phyloP scores from a whole-genome alignment of 768 basidiomycete genomes.

The Phylloporus sp. region DNA sequence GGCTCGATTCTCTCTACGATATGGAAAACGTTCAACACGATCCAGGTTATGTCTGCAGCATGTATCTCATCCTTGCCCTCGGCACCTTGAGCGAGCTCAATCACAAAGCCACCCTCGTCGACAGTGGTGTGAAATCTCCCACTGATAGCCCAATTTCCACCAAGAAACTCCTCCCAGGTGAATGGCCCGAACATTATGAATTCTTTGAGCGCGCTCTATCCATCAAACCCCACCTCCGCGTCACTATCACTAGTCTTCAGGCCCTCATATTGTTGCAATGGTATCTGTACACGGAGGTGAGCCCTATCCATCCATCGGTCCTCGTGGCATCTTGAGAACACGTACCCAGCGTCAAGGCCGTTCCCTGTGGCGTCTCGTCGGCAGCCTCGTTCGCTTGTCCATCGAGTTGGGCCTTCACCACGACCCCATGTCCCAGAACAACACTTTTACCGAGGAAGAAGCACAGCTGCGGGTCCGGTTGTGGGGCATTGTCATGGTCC shows the following conservation, averaged over 20 bases:
- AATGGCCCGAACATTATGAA: conserved; percentile 79
- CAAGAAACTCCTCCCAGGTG: conserved; percentile 52
- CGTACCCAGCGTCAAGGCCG: conserved; percentile 73
- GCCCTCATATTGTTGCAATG: conserved; percentile 81
- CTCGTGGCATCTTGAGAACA: conserved; percentile 5
- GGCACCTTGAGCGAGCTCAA: conserved; percentile 82
- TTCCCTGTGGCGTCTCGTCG: conserved; percentile 83
- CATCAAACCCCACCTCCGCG: conserved; percentile 77
- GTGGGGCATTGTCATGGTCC: conserved; percentile 81
- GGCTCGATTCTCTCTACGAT: conserved; percentile 63
- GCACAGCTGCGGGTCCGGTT: conserved; percentile 73
- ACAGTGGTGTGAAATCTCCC: conserved; percentile 39
- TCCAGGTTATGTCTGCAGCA: conserved; percentile 72
- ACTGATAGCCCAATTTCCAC: conserved; percentile 35
- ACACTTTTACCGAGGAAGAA: conserved; percentile 68
- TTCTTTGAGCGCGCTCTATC: conserved; percentile 76
- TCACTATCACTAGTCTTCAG: conserved; percentile 78
- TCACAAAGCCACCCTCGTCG: conserved; percentile 53
- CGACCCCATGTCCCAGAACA: conserved; percentile 64
- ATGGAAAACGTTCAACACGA: conserved; percentile 51
- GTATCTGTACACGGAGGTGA: conserved; percentile 85
- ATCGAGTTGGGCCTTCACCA: conserved; percentile 85
- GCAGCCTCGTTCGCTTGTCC: conserved; percentile 74
- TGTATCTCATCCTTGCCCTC: conserved; percentile 73
- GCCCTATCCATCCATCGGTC: conserved; percentile 11